These are phyloP conservation scores for Lithocarpus polystachyus DNA, from an alignment of 306 rosid species.

Conservation along the genomic window DNA sequence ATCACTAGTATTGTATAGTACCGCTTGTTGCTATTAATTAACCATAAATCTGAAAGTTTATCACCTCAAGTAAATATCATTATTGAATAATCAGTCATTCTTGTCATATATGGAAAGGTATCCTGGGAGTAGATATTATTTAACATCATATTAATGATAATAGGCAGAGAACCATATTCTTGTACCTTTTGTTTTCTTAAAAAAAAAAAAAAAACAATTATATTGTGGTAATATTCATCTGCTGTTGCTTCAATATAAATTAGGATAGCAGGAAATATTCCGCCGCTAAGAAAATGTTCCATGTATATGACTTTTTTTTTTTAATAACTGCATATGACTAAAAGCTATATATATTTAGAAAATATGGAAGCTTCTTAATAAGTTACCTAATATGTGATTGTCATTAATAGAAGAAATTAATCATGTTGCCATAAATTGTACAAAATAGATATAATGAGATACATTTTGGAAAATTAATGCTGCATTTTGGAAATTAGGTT, in stretches of 20 bases:
- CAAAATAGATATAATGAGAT: neutral
- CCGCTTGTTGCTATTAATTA: no score
- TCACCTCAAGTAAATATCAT: neutral
- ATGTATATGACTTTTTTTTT: neutral
- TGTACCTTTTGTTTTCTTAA: no score
- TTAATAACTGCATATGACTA: no score
- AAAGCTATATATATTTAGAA: no score
- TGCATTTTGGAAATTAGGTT: neutral
- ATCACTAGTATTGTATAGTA: neutral
- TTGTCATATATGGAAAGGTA: neutral
- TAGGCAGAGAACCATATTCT: no score
- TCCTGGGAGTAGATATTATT: neutral
- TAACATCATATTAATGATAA: neutral
- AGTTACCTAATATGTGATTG: neutral
- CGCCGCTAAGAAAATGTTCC: neutral
- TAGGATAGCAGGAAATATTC: neutral
- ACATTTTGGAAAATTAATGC: neutral
- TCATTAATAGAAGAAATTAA: neutral
- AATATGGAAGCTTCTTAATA: neutral
- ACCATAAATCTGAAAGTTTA: neutral
- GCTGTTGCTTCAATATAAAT: neutral
- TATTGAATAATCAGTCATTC: neutral
- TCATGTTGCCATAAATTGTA: neutral
- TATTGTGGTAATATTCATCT: neutral
- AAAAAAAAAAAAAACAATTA: no score